phyloP scores from a whole-genome alignment of 2,329 filamentous ascomycete genomes.

The Penicillium vulpinum region DNA sequence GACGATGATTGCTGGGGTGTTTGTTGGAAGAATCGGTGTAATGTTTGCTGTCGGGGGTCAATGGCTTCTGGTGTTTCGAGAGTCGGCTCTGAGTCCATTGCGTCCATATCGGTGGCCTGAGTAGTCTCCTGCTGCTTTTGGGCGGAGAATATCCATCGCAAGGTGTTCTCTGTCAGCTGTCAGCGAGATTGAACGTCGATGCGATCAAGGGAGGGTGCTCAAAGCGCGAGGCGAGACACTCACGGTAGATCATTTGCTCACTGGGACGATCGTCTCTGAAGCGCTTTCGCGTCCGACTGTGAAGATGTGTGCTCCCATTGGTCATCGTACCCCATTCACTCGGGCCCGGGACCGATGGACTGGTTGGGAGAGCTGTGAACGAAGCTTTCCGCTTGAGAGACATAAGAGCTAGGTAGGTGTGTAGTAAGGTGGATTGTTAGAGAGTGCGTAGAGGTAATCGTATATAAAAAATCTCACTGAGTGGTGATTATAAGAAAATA shows the following conservation, averaged over 20 bases:
- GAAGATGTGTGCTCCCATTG: conserved; percentile 47
- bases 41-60: conserved; percentile 43
- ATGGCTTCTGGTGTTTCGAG: conserved; percentile 28
- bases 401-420: conserved; percentile 33
- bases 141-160: conserved; percentile 45
- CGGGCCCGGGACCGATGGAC: conserved; percentile 13
- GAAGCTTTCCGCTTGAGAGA: conserved; percentile 61
- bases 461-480: not conserved
- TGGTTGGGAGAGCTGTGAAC: conserved; percentile 46
- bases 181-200: conserved; percentile 11
- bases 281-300: conserved; percentile 60
- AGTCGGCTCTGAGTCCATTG: conserved; percentile 26
- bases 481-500: not conserved
- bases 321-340: conserved; percentile 28
- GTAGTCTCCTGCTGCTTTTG: conserved; percentile 33
- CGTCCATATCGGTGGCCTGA: conserved; percentile 20
- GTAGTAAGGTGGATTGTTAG: not conserved
- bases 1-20: conserved; percentile 18
- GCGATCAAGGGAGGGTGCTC: not conserved
- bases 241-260: conserved; percentile 57
- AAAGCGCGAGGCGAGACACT: conserved; percentile 13
- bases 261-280: conserved; percentile 60
- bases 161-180: conserved; percentile 40
- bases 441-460: not conserved
- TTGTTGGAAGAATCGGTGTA: conserved; percentile 43